A percentile compares a stretch with the other conserved stretches of the same genome.
These are phyloP conservation scores for Neofusicoccum laricinum DNA, from an alignment of 2,329 filamentous ascomycete genomes.

Conservation along the genomic window DNA sequence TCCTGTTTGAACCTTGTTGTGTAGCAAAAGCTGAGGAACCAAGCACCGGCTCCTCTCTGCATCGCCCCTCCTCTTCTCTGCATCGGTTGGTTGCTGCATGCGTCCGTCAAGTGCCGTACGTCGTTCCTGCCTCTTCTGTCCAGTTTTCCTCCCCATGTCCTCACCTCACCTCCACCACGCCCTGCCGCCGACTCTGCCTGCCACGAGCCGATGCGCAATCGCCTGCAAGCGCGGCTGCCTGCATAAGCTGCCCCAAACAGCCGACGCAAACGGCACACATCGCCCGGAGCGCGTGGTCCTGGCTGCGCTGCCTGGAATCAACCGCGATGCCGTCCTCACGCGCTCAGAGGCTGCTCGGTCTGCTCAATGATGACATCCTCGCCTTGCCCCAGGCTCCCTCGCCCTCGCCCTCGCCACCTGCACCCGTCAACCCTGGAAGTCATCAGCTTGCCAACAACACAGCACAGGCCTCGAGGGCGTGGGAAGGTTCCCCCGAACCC, in stretches of 20 bases:
- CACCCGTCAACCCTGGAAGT: no score
- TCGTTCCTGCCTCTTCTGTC: background rate
- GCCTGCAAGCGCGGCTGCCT: background rate
- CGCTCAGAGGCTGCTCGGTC: background rate
- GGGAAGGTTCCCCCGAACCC: background rate
- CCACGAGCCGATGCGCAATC: background rate
- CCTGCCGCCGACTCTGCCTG: background rate
- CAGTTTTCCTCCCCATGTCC: background rate
- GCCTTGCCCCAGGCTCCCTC: background rate
- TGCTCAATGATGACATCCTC: slow-evolving; percentile 4
- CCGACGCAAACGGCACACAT: background rate
- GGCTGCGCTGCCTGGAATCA: background rate
- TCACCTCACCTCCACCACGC: background rate
- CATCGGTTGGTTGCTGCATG: background rate
- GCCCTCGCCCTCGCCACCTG: background rate
- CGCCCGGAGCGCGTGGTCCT: no score
- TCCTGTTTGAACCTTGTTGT: no score
- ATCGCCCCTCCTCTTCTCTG: background rate
- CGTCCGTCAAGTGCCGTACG: background rate
- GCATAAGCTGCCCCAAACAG: background rate
- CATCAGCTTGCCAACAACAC: background rate
- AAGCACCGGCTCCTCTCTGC: background rate
- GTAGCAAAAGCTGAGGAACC: background rate
- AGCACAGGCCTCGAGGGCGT: background rate
- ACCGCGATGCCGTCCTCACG: background rate